Base-by-base conservation (phyloP, 2,329 filamentous ascomycete species). In the Trichoderma sp. region DNA sequence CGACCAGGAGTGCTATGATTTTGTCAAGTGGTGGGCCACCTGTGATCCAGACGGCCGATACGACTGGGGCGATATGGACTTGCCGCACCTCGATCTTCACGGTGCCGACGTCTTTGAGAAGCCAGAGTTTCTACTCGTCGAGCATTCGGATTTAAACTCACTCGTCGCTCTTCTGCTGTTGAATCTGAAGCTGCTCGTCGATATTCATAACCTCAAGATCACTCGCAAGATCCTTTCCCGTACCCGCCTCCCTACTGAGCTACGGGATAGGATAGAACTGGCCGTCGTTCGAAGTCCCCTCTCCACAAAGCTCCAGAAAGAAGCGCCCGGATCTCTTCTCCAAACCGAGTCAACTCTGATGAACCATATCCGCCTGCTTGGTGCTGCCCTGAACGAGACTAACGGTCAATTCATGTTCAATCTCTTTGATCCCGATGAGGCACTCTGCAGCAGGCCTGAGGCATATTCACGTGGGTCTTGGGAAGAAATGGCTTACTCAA, bases 1-100 rank as follows among this genome's bases (percentile, higher is more conserved):
- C 56, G 86, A 88, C 71, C 85, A 88, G 74, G 84, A 86, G n/a
- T 83, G 81, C 74, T 86, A 86, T 73, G 82, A 85, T 69, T 84
- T 84, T 47, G 61, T 81, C 3, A 83, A 80, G 74, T 81, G 80
- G 78, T 81, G 77, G 71, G 78, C 74, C 0, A 78, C 74, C 0
- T 72, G 62, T 2, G 73, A 69, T 0, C 14, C 71, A 0, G 73
- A 74, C 1, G 3, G 51, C 0, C 24, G 76, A 15, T 76, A 77
- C 32, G 74, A 77, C 57, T 77, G 73, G 74, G 72, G 57, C 0
- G 43, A 79, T 58, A 71, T 72, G 67, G 57, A 43, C 8, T 36
- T 73, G 6, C 76, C 76, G 14, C 76, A 73, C 34, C 77, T 84
- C 4, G 75, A 85, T 70, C 67, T 82, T 56, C 80, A 79, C 30